Percentiles rank a stretch among this genome's conserved stretches.
phyloP scores from a whole-genome alignment of 2,329 filamentous ascomycete genomes.

The Alternaria sp. region DNA sequence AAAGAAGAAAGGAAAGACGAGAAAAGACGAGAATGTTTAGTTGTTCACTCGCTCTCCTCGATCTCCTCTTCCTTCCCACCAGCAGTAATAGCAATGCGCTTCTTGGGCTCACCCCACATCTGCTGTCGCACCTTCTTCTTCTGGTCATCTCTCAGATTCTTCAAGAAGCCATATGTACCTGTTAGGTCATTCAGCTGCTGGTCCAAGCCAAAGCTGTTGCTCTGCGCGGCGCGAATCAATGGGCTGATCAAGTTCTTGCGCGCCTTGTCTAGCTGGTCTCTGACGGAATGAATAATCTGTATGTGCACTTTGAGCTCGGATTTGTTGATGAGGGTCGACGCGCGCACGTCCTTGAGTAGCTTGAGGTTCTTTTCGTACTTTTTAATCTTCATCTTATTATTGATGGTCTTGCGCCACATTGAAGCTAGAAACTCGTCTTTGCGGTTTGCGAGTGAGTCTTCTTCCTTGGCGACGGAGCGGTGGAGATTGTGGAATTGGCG shows the following conservation, averaged over 20 bases:
- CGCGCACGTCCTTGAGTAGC: conserved; percentile 78
- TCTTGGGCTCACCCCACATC: conserved; percentile 60
- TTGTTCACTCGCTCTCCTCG: conserved; percentile 20
- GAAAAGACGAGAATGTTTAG: background rate
- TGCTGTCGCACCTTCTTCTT: conserved; percentile 84
- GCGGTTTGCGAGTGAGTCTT: conserved; percentile 78
- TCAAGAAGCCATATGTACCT: conserved; percentile 79
- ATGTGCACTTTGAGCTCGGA: conserved; percentile 86
- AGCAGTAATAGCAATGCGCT: conserved; percentile 40
- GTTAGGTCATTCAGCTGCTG: conserved; percentile 86
- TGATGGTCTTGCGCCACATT: conserved; percentile 86
- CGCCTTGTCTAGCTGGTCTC: conserved; percentile 85
- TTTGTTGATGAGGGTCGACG: conserved; percentile 87
- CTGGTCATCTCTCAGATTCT: conserved; percentile 77
- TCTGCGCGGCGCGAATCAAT: conserved; percentile 74
- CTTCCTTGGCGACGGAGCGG: conserved; percentile 83
- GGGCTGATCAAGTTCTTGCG: conserved; percentile 84
- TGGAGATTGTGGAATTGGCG: conserved; percentile 88
- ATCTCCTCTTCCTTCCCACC: conserved; percentile 30
- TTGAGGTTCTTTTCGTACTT: conserved; percentile 93
- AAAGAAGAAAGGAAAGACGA: background rate
- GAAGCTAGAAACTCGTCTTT: conserved; percentile 83
- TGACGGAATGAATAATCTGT: conserved; percentile 80
- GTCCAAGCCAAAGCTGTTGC: conserved; percentile 76
- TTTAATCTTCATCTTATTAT: conserved; percentile 75